Evolutionary conservation across 2,329 filamentous ascomycete genomes (phyloP).

Genomic region (Fusarium cyanostomum): DNA sequence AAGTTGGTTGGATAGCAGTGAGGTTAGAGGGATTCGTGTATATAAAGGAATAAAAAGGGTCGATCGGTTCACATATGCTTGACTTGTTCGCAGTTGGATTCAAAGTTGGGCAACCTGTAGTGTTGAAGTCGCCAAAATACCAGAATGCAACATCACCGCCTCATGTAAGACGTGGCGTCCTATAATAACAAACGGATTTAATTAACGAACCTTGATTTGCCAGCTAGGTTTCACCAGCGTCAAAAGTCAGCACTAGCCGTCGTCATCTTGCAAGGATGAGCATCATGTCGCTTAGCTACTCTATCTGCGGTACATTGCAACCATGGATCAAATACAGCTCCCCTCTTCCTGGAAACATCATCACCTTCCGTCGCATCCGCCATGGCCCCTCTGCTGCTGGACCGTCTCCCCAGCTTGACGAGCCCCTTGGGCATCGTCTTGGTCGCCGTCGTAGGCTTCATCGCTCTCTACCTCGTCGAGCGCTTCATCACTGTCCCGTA

Average conservation of each 20-base stretch:
- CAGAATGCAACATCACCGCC: no score
- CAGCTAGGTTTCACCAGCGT: no score
- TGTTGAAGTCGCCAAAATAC: no score
- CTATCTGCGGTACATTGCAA: background rate
- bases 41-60: no score
- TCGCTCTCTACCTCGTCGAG: constrained; percentile 33
- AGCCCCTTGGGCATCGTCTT: constrained; percentile 21
- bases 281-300: background rate
- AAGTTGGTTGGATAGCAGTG: no score
- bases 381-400: constrained; percentile 11
- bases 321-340: constrained; percentile 6
- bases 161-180: no score
- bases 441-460: background rate
- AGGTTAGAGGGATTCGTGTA: no score
- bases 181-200: no score
- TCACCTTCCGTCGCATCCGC: background rate
- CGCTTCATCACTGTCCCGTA: constrained; percentile 35
- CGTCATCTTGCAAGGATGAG: background rate
- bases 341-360: background rate
- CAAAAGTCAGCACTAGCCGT: background rate
- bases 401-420: constrained; percentile 11
- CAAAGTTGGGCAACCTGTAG: no score
- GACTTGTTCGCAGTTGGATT: no score
- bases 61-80: no score
- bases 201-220: no score